Evolutionary conservation across 192 early-diverging fungal genomes (phyloP).

Genomic region (Rhizophlyctis rosea): DNA sequence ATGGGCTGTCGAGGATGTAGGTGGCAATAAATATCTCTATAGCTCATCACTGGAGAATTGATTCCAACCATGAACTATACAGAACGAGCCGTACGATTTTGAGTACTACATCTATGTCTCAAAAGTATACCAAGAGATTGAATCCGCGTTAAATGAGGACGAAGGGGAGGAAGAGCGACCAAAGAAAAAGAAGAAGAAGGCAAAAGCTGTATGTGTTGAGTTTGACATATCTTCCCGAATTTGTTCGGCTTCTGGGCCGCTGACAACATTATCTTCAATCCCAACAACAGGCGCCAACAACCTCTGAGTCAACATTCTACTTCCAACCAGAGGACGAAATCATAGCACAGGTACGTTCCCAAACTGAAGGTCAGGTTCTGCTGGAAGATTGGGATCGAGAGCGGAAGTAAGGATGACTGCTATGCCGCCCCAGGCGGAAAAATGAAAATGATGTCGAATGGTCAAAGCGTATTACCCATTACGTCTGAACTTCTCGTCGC

Average conservation of each 20-base stretch:
- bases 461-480: too few relatives aligned
- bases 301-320: constrained; percentile 52
- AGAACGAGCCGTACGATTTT: constrained; percentile 73
- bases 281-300: neutral
- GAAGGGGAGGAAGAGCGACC: constrained; percentile 38
- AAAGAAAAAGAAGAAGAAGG: constrained; percentile 42
- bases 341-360: constrained; percentile 65
- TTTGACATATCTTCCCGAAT: too few relatives aligned
- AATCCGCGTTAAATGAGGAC: constrained; percentile 57
- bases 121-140: constrained; percentile 78
- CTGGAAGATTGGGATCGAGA: too few relatives aligned
- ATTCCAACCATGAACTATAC: constrained; percentile 4
- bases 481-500: too few relatives aligned
- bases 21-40: too few relatives aligned
- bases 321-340: constrained; percentile 94
- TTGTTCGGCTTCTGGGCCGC: neutral
- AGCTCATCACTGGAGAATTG: neutral
- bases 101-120: constrained; percentile 77
- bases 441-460: too few relatives aligned
- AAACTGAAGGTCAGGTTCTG: too few relatives aligned
- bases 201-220: constrained; percentile 1
- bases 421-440: too few relatives aligned
- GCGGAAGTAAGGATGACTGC: too few relatives aligned
- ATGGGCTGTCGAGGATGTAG: constrained; percentile 67
- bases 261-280: too few relatives aligned